phyloP scores from a whole-genome alignment of 2,329 filamentous ascomycete genomes.

The Basipetospora chlamydospora region DNA sequence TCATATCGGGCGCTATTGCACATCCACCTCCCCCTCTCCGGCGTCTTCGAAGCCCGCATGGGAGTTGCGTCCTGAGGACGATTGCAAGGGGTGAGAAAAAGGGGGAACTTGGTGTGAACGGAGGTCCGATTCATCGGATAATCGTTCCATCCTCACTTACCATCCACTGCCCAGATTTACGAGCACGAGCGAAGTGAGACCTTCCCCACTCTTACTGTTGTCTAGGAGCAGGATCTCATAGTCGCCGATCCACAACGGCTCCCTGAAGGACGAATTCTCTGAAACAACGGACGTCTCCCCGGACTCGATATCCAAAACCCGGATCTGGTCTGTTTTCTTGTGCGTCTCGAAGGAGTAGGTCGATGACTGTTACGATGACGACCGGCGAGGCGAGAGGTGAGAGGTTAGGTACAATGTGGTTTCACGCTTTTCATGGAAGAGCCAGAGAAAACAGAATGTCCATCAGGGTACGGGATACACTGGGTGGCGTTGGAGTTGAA shows the following conservation, averaged over 20 bases:
- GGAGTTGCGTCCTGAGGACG: no score
- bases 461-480: no score
- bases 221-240: constrained; percentile 40
- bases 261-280: constrained; percentile 48
- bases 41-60: no score
- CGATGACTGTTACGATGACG: constrained; percentile 43
- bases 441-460: no score
- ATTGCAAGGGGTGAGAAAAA: no score
- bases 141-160: constrained; percentile 5
- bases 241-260: constrained; percentile 64
- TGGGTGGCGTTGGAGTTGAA: no score
- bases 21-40: no score
- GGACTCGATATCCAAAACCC: constrained; percentile 53
- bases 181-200: constrained; percentile 30
- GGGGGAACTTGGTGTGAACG: background rate
- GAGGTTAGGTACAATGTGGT: no score
- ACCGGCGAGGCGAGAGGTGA: no score
- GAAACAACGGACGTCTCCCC: constrained; percentile 53
- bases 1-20: no score
- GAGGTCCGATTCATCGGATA: no score
- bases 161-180: constrained; percentile 10
- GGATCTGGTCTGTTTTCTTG: constrained; percentile 51
- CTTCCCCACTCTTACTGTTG: constrained; percentile 29
- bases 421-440: no score
- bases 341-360: constrained; percentile 72